phyloP scores from a whole-genome alignment of 2,329 filamentous ascomycete genomes.

The Epichloe aotearoae region DNA sequence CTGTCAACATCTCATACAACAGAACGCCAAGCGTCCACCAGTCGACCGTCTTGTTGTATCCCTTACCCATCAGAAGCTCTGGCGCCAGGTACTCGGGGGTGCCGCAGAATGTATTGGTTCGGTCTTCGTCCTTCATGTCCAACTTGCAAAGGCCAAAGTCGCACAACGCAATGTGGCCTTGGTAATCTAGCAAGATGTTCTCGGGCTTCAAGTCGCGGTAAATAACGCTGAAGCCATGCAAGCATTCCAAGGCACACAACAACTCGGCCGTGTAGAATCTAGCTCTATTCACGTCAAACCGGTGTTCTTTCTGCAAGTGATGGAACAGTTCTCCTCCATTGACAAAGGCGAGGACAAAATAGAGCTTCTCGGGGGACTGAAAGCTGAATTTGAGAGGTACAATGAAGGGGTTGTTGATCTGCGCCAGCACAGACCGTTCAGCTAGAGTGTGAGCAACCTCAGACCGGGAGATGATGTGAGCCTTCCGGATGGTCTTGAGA shows the following conservation, averaged over 20 bases:
- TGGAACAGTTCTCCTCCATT: conserved; percentile 98
- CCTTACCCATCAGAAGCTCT: conserved; percentile 81
- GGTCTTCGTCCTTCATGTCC: conserved; percentile 98
- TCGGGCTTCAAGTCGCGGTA: conserved; percentile 68
- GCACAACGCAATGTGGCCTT: conserved; percentile 92
- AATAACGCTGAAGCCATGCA: conserved; percentile 98
- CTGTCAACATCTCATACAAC: conserved; percentile 97
- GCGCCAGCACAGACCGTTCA: conserved; percentile 91
- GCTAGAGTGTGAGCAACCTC: conserved; percentile 95
- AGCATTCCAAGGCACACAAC: conserved; percentile 84
- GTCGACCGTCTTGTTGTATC: conserved; percentile 95
- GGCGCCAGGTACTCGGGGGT: conserved; percentile 96
- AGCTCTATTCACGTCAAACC: conserved; percentile 93
- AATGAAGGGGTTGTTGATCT: conserved; percentile 99
- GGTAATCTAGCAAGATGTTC: conserved; percentile 95
- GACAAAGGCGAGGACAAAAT: conserved; percentile 92
- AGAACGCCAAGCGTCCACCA: conserved; percentile 98
- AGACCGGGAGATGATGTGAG: conserved; percentile 95
- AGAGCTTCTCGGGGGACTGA: conserved; percentile 92
- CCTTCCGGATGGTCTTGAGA: conserved; percentile 97
- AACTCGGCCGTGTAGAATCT: conserved; percentile 96
- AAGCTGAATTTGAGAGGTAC: conserved; percentile 98
- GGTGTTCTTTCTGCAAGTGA: conserved; percentile 89
- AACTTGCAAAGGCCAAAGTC: conserved; percentile 97
- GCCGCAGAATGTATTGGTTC: conserved; percentile 96